Base-by-base conservation (phyloP, 2,329 filamentous ascomycete species). In the Fusarium sp. region DNA sequence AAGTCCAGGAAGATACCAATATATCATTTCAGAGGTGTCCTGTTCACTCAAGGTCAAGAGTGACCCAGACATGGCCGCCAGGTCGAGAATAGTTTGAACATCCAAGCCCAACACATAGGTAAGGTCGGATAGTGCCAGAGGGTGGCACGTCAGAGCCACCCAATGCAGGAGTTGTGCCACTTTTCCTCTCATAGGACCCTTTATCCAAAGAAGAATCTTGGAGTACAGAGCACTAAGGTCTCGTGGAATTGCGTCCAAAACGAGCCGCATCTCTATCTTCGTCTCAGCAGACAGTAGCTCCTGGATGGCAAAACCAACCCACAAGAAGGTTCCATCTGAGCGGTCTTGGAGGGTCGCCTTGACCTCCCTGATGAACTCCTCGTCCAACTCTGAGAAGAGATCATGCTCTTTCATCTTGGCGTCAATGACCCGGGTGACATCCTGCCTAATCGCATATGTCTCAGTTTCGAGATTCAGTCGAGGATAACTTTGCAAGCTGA, bases 361-460 rank as follows among this genome's bases (percentile, higher is more conserved):
- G 6, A 42, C 6, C 18, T 20, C 16, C 14, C 0, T 2, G 0
- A 42, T 14, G 6, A 20, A 42, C 0, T 4, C 18, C 2, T 23
- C 6, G 1, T 13, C 38, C 18, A 42, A 5, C 10, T 49, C 23
- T 0, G 9, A 49, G 13, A 49, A 49, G 2, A 7, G 20, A 2
- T 13, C 44, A n/a, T 49, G 44, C 44, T 27, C 25, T 11, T 20
- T 8, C 6, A 29, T 16, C 44, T 29, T 29, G 11, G 44, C 20
- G 4, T 16, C 14, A 14, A 49, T 42, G 1, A 42, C 18, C 2
- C 16, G 38, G 11, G 6, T 0, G 38, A 42, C 38, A 8, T 42
- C 38, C 3, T 13, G 0, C 0, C 0, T 16, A 23, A 14, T 23
- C 3, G 6, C n/a, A 2, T 14, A 1, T 11, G n/a, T 7, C 4